Evolutionary conservation across 2,329 filamentous ascomycete species (phyloP).

Genomic region (Piedraia hortae): DNA sequence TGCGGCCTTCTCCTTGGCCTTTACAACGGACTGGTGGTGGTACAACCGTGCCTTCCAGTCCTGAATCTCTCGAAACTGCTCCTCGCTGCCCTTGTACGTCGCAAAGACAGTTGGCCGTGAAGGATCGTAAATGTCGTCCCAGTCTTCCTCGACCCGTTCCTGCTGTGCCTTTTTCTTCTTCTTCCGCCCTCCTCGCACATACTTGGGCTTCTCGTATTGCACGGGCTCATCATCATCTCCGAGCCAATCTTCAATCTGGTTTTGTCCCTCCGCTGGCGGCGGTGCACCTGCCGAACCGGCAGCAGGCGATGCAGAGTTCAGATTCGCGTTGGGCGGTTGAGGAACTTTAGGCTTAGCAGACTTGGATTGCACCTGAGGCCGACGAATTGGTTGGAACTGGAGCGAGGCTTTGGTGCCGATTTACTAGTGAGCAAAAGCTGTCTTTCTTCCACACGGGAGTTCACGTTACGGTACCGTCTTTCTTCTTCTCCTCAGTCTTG

Average conservation of each 20-base stretch:
- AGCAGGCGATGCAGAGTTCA: conserved; percentile 6
- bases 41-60: conserved; percentile 73
- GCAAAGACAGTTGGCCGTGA: conserved; percentile 57
- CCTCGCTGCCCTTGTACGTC: conserved; percentile 60
- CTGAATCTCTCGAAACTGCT: conserved; percentile 48
- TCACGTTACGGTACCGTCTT: conserved; percentile 28
- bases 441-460: conserved; percentile 7
- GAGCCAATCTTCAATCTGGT: conserved; percentile 54
- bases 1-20: too few species aligned
- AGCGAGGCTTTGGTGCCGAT: conserved; percentile 27
- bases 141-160: conserved; percentile 27
- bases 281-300: conserved; percentile 7
- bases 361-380: conserved; percentile 13
- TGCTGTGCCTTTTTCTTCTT: conserved; percentile 35
- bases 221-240: conserved; percentile 64
- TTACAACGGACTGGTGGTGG: too few species aligned
- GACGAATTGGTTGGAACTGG: conserved; percentile 51
- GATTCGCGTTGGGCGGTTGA: conserved; percentile 13
- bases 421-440: conserved; percentile 21
- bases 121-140: conserved; percentile 80
- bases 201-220: conserved; percentile 32
- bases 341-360: too few species aligned
- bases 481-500: conserved; percentile 26
- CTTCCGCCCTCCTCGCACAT: conserved; percentile 48
- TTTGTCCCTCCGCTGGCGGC: conserved; percentile 12